Evolutionary conservation across 2,329 filamentous ascomycete genomes (phyloP).

Genomic region (Volutella citrinella): DNA sequence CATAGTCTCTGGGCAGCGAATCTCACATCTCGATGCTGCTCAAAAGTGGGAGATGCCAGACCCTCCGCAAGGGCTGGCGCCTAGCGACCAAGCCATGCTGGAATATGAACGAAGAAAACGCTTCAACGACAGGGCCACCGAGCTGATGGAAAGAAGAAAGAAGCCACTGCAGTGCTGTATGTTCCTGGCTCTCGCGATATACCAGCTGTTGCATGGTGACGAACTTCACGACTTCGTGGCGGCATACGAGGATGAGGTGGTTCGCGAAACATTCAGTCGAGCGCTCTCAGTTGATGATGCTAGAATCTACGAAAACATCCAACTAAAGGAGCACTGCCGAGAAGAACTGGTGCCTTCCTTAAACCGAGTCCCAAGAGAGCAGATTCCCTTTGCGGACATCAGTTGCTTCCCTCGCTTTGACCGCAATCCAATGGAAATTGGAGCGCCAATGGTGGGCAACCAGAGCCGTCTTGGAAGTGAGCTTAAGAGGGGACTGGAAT

Average conservation of each 20-base stretch:
- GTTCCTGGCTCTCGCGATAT: conserved; percentile 12
- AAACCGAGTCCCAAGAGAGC: conserved; percentile 8
- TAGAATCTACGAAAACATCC: conserved; percentile 12
- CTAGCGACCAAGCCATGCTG: conserved; percentile 2
- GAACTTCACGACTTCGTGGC: conserved; percentile 15
- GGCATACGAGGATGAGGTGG: conserved; percentile 16
- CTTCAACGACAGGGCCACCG: conserved; percentile 10
- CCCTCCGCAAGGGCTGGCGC: conserved; percentile 1
- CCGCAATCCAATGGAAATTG: conserved; percentile 12
- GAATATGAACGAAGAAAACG: conserved; percentile 10
- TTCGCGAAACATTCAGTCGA: conserved; percentile 12
- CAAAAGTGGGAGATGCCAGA: conserved; percentile 9
- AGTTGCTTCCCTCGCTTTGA: conserved; percentile 11
- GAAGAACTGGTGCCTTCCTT: conserved; percentile 12
- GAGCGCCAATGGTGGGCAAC: conserved; percentile 15
- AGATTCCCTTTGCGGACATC: conserved; percentile 8
- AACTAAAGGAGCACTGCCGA: conserved; percentile 13
- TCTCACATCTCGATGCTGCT: conserved; percentile 13
- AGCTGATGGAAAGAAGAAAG: conserved; percentile 11
- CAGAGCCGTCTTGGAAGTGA: conserved; percentile 10
- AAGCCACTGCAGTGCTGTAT: conserved; percentile 17
- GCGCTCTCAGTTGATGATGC: conserved; percentile 15
- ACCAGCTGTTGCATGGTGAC: conserved; percentile 11
- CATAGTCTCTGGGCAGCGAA: conserved; percentile 11
- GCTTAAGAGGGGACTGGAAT: neutral